Evolutionary conservation across 352 stramenopile genomes (phyloP).

Genomic region (Phytophthora ramorum): DNA sequence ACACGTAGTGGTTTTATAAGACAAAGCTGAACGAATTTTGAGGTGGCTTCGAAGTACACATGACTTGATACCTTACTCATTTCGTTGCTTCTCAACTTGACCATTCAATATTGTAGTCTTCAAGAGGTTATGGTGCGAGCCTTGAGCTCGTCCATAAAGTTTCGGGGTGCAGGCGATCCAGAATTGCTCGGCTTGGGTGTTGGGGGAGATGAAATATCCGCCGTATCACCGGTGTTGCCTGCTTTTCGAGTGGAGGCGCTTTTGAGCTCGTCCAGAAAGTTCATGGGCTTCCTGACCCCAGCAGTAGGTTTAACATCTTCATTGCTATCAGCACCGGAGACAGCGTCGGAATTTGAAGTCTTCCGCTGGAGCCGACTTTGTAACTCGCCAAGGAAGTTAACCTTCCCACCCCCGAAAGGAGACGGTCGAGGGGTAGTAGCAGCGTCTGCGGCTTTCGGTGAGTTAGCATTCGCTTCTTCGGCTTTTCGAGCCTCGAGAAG

Average conservation of each 20-base stretch:
- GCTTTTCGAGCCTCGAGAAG: constrained; percentile 44
- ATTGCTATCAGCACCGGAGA: neutral
- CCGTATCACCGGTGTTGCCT: neutral
- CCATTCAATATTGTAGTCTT: neutral
- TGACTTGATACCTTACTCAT: neutral
- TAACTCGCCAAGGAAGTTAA: constrained; percentile 51
- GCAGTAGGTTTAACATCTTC: neutral
- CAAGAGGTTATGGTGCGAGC: constrained; percentile 20
- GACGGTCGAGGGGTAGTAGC: constrained; percentile 15
- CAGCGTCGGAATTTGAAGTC: neutral
- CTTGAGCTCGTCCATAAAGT: constrained; percentile 51
- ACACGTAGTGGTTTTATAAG: neutral
- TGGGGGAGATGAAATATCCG: neutral
- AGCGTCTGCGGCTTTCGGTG: constrained; percentile 3
- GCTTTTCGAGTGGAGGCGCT: constrained; percentile 18
- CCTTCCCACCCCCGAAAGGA: constrained; percentile 22
- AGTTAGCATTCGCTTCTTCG: constrained; percentile 18
- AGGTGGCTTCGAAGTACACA: neutral
- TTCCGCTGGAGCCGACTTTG: constrained; percentile 39
- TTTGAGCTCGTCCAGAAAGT: constrained; percentile 66
- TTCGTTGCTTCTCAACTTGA: neutral
- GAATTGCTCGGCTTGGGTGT: neutral
- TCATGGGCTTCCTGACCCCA: constrained; percentile 19
- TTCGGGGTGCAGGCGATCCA: constrained; percentile 12
- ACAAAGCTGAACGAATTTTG: too few species aligned